These are phyloP conservation scores for Pugionium dolabratum DNA, from an alignment of 345 rosid genomes.

Conservation along the genomic window DNA sequence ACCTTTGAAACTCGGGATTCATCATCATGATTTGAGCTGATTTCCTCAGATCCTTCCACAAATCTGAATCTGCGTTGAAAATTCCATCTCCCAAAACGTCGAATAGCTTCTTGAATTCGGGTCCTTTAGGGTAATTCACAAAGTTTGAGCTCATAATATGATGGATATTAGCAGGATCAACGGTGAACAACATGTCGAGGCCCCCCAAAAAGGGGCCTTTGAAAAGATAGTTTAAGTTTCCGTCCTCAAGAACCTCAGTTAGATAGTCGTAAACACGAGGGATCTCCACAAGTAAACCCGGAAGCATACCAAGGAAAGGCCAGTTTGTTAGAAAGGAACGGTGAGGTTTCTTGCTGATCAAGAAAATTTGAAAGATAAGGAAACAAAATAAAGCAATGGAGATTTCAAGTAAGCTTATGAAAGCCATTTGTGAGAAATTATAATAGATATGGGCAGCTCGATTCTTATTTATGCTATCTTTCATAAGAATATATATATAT, in stretches of 20 bases:
- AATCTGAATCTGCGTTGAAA: conserved; percentile 48
- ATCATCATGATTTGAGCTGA: conserved; percentile 39
- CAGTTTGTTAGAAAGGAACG: conserved; percentile 39
- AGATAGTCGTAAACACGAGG: conserved; percentile 42
- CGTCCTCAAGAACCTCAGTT: conserved; percentile 37
- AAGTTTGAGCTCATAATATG: conserved; percentile 62
- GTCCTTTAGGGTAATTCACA: conserved; percentile 60
- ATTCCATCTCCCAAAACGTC: conserved; percentile 65
- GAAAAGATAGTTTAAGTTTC: conserved; percentile 38
- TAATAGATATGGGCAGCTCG: conserved; percentile 4
- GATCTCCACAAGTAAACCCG: conserved; percentile 38
- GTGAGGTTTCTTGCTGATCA: conserved; percentile 22
- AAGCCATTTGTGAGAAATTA: conserved; percentile 27
- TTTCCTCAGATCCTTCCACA: conserved; percentile 55
- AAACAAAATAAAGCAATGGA: conserved; percentile 45
- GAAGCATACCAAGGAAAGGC: conserved; percentile 65
- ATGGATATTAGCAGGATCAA: conserved; percentile 60
- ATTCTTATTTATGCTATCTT: background rate
- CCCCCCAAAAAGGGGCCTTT: conserved; percentile 45
- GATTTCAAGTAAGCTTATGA: conserved; percentile 37
- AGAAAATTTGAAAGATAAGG: conserved; percentile 22
- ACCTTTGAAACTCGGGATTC: conserved; percentile 38
- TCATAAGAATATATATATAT: background rate
- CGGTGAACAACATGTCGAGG: conserved; percentile 44
- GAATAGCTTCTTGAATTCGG: conserved; percentile 51